A percentile compares a stretch with the other conserved stretches of the same genome.
phyloP scores from a whole-genome alignment of 331 rosid genomes.

The Acacia pycnantha region DNA sequence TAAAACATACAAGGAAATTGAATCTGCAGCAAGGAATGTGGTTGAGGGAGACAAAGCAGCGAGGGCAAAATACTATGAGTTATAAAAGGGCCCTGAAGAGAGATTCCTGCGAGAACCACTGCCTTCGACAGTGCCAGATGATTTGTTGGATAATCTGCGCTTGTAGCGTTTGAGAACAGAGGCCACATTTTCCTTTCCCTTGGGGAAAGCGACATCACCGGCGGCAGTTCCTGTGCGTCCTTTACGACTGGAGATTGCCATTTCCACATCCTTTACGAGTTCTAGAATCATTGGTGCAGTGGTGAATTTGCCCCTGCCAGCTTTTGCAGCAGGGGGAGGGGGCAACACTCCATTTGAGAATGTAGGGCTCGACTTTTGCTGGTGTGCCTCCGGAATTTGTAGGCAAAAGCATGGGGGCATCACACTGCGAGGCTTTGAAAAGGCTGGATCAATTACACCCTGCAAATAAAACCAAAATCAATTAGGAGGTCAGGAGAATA shows the following conservation, averaged over 20 bases:
- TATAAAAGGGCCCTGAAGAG: constrained; percentile 42
- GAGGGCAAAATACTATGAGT: constrained; percentile 29
- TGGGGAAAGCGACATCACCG: constrained; percentile 91
- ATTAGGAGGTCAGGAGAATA: not conserved
- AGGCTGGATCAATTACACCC: constrained; percentile 81
- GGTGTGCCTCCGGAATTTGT: constrained; percentile 54
- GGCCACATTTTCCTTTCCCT: constrained; percentile 80
- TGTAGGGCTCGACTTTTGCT: constrained; percentile 66
- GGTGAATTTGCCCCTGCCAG: constrained; percentile 83
- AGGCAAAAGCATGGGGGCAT: constrained; percentile 89
- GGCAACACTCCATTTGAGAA: constrained; percentile 77
- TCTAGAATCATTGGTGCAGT: constrained; percentile 61
- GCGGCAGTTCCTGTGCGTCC: constrained; percentile 92
- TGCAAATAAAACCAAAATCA: constrained; percentile 24
- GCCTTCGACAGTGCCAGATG: constrained; percentile 42
- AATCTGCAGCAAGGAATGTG: constrained; percentile 46
- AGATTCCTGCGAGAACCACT: not conserved
- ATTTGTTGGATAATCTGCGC: constrained; percentile 72
- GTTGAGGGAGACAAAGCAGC: constrained; percentile 18
- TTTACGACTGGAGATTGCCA: constrained; percentile 66
- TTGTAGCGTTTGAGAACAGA: constrained; percentile 93
- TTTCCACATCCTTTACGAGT: constrained; percentile 78
- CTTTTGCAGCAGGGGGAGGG: constrained; percentile 73
- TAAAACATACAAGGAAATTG: constrained; percentile 51
- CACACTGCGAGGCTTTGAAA: constrained; percentile 71